Conservation (phyloP, 2,329 filamentous ascomycete genomes). For the Sodiomyces alkalinus region DNA sequence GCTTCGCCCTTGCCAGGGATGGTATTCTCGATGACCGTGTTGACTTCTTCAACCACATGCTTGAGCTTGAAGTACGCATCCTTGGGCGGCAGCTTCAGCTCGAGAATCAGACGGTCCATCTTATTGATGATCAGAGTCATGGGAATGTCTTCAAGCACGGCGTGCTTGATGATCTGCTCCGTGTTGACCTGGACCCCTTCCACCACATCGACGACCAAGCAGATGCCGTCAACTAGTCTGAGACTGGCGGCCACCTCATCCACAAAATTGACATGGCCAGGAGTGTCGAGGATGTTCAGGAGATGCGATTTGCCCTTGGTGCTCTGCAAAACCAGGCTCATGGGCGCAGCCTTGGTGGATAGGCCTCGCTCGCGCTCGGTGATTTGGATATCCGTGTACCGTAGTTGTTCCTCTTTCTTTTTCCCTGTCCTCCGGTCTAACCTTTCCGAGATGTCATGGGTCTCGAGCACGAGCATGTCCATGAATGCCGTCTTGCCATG, state of each 20-base stretch:
- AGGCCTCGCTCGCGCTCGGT: constrained; percentile 80
- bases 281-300: constrained; percentile 89
- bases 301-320: constrained; percentile 91
- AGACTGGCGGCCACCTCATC: constrained; percentile 87
- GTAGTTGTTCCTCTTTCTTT: constrained; percentile 73
- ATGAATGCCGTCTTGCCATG: constrained; percentile 97
- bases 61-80: constrained; percentile 99
- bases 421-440: constrained; percentile 69
- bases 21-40: constrained; percentile 82
- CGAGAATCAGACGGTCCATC: constrained; percentile 86
- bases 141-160: constrained; percentile 76
- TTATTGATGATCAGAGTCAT: constrained; percentile 91
- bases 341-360: constrained; percentile 84
- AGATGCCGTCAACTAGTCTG: constrained; percentile 79
- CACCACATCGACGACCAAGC: constrained; percentile 87
- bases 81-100: constrained; percentile 82
- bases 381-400: constrained; percentile 87
- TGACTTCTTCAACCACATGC: constrained; percentile 96
- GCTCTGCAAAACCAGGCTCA: constrained; percentile 80
- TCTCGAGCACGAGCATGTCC: constrained; percentile 96
- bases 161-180: constrained; percentile 93
- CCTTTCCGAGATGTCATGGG: constrained; percentile 69
- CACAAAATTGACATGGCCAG: constrained; percentile 95
- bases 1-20: constrained; percentile 67
- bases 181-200: constrained; percentile 99